Conservation (phyloP, 352 stramenopile genomes). For the Halophytophthora batemanensis region DNA sequence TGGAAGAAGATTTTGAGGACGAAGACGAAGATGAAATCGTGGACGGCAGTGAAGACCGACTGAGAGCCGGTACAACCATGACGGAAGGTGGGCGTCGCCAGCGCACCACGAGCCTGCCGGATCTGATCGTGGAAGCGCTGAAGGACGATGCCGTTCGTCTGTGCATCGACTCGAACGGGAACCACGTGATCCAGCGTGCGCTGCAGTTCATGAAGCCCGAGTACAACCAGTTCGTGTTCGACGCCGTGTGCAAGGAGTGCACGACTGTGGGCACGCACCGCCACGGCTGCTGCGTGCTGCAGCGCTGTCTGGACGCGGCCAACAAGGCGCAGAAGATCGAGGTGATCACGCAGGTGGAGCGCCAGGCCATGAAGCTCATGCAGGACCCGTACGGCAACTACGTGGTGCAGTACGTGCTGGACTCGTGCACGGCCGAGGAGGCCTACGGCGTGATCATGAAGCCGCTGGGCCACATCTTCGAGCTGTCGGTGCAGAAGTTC, state of each 20-base stretch:
- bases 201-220: conserved; percentile 93
- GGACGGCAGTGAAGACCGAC: conserved; percentile 13
- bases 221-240: conserved; percentile 97
- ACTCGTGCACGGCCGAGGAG: conserved; percentile 83
- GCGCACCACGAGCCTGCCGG: conserved; percentile 54
- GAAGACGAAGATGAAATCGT: conserved; percentile 39
- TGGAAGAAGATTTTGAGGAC: conserved; percentile 47
- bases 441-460: conserved; percentile 79
- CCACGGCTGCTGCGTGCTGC: conserved; percentile 97
- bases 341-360: conserved; percentile 93
- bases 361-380: conserved; percentile 96
- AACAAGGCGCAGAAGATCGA: conserved; percentile 84
- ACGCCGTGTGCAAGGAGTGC: conserved; percentile 94
- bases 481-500: conserved; percentile 98
- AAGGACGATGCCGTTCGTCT: conserved; percentile 92
- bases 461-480: conserved; percentile 89
- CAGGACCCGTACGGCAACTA: conserved; percentile 92
- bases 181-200: conserved; percentile 97
- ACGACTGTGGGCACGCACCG: conserved; percentile 96
- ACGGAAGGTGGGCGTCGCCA: conserved; percentile 17
- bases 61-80: too few species aligned
- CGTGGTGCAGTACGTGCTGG: conserved; percentile 90
- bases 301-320: conserved; percentile 94
- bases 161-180: conserved; percentile 97
- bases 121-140: conserved; percentile 94